Evolutionary conservation across 257 asterid genomes (phyloP).

Genomic region (Nicotiana otophora): DNA sequence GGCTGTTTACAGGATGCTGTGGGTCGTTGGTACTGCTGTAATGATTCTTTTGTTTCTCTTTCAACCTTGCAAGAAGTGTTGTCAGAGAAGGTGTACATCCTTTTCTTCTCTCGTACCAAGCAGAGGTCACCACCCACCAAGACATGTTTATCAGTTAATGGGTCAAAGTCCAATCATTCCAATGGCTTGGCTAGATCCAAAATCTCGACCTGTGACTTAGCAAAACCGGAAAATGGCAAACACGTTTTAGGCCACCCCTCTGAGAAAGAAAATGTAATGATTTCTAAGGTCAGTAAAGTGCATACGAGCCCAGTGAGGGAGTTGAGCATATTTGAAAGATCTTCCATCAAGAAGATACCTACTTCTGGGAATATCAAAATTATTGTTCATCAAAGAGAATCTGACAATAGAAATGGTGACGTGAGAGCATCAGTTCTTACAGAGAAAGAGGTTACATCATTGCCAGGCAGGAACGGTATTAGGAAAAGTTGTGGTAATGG

Average conservation of each 20-base stretch:
- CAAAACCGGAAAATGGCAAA: constrained; percentile 23
- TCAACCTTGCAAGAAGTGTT: constrained; percentile 78
- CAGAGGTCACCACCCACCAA: constrained; percentile 58
- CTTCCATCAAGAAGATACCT: constrained; percentile 31
- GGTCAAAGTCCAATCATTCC: constrained; percentile 44
- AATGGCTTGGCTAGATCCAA: constrained; percentile 45
- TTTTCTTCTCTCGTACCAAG: constrained; percentile 82
- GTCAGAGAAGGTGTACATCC: constrained; percentile 88
- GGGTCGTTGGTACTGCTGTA: constrained; percentile 96
- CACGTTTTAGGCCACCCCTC: constrained; percentile 30
- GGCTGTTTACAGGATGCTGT: constrained; percentile 60
- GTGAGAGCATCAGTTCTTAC: constrained; percentile 24
- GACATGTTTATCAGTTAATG: constrained; percentile 47
- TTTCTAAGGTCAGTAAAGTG: constrained; percentile 32
- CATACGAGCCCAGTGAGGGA: constrained; percentile 31
- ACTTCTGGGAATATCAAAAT: constrained; percentile 39
- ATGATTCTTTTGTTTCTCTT: constrained; percentile 71
- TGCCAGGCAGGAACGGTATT: constrained; percentile 33
- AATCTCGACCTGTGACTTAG: constrained; percentile 32
- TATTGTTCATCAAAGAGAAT: constrained; percentile 34
- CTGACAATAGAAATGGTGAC: constrained; percentile 34
- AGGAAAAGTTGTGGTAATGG: constrained; percentile 20
- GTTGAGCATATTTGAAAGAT: constrained; percentile 25
- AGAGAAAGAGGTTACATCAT: constrained; percentile 23
- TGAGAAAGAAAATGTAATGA: constrained; percentile 20